Evolutionary conservation across 1,284 basidiomycete genomes (phyloP), one percentile per base, ranked within the genome.

Genomic region (Mycosarcoma mackinlayi): DNA sequence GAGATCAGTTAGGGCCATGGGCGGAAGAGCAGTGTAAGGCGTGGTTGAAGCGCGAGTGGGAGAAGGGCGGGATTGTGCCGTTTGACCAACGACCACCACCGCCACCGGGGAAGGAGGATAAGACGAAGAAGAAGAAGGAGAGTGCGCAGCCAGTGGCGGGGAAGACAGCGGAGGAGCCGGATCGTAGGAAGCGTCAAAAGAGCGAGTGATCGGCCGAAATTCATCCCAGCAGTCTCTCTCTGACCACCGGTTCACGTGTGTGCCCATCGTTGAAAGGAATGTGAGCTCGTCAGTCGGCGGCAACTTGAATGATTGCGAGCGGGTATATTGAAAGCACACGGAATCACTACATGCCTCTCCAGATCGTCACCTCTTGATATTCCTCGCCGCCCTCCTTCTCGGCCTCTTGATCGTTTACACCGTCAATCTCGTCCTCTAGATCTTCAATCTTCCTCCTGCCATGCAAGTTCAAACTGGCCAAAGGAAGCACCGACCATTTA

Each of bases 11-110:
- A 23, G 25, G 35, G 1, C 45, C 19, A 4, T 56, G 40, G 13
- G 34, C 35, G 7, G 45, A 44, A 13, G 58, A 51, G 28, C 45
- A 58, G 33, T 78, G 76, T 41, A 48, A 37, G 24, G 31, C 35
- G 2, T 80, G 75, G 69, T 52, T 82, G 41, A 60, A 54, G 34
- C 44, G 33, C 1, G 62, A 61, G 21, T 82, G 80, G 80, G 58
- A 69, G 4, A 52, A 51, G 1, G 80, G 80, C 3, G 52, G 70
- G 10, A 65, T 82, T 19, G 66, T 82, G 7, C 66, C 75, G 0
- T 18, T 49, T 14, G 69, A 71, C 14, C 75, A 80, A 44, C 40
- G 78, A 4, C 60, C 63, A 1, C 23, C 48, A 3, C 59, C 63
- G 2, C 44, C 47, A 3, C 48, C 55, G 13, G 45, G 35, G 1